Evolutionary conservation across 805 yeast species (phyloP).

Genomic region (Teunomyces stri): DNA sequence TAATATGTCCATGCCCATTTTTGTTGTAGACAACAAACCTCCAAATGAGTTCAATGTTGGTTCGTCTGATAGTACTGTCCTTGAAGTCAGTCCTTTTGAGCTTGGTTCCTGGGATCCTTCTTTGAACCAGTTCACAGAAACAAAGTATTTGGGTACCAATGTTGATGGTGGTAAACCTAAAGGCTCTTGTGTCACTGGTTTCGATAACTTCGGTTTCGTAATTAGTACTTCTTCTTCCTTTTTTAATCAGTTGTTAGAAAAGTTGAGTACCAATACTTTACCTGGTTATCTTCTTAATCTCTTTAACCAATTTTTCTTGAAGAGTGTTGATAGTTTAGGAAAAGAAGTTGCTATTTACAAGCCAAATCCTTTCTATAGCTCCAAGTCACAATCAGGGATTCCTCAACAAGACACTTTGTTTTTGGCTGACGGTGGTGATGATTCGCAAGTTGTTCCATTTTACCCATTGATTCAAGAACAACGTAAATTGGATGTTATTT

Average conservation of each 20-base stretch:
- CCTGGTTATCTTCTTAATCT: not conserved
- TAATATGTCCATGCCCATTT: conserved; percentile 41
- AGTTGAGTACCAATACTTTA: conserved; percentile 32
- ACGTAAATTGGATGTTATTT: conserved; percentile 34
- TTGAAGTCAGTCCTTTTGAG: conserved; percentile 40
- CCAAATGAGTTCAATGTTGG: conserved; percentile 27
- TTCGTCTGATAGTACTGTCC: conserved; percentile 36
- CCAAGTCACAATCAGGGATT: conserved; percentile 15
- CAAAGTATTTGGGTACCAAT: conserved; percentile 68
- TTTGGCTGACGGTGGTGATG: conserved; percentile 44
- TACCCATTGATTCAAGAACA: conserved; percentile 36
- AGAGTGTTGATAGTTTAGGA: conserved; percentile 4
- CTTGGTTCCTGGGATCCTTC: conserved; percentile 89
- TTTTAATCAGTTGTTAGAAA: conserved; percentile 66
- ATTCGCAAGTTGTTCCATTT: conserved; percentile 36
- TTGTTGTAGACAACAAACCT: conserved; percentile 38
- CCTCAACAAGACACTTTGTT: conserved; percentile 23
- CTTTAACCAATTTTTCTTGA: conserved; percentile 3
- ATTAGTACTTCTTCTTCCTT: conserved; percentile 82
- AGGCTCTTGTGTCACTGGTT: conserved; percentile 59
- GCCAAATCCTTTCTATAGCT: conserved; percentile 63
- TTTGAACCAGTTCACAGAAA: conserved; percentile 60
- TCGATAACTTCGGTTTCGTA: conserved; percentile 78
- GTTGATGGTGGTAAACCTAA: conserved; percentile 58
- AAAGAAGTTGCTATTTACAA: conserved; percentile 66